Conservation (phyloP, 2,329 filamentous ascomycete species). For the Thielaviopsis euricoi region DNA sequence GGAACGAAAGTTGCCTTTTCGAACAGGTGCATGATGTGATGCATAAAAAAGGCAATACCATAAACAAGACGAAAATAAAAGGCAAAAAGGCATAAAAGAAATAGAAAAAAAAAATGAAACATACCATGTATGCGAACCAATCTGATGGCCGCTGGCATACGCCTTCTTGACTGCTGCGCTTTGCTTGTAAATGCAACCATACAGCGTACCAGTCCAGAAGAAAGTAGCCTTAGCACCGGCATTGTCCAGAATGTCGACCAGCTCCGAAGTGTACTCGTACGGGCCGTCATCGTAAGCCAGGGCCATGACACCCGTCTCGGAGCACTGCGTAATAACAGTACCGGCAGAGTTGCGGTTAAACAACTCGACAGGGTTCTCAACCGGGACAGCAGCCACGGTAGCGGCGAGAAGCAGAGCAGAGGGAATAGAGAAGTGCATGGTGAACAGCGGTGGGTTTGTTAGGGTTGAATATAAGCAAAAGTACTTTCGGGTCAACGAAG, state of each 20-base stretch:
- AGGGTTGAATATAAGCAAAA: not conserved
- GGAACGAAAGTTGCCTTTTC: too few species aligned
- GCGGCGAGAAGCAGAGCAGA: conserved; percentile 16
- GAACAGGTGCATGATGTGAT: too few species aligned
- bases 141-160: conserved; percentile 32
- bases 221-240: conserved; percentile 35
- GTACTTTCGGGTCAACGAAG: too few species aligned
- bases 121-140: conserved; percentile 37
- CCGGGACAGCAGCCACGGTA: conserved; percentile 18
- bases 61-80: too few species aligned
- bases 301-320: conserved; percentile 27
- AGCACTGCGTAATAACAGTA: conserved; percentile 28
- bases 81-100: too few species aligned
- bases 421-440: conserved; percentile 8
- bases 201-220: conserved; percentile 35
- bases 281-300: conserved; percentile 40
- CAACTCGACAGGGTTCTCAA: conserved; percentile 22
- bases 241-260: conserved; percentile 33
- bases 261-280: conserved; percentile 28
- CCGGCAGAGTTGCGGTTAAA: conserved; percentile 26
- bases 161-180: conserved; percentile 35
- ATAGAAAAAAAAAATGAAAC: conserved; percentile 1
- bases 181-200: conserved; percentile 34
- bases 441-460: too few species aligned
- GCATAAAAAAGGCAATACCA: too few species aligned